Evolutionary conservation across 2,329 filamentous ascomycete species (phyloP), one percentile per base, ranked within the genome.

Genomic region (Fusarium duplospermum): DNA sequence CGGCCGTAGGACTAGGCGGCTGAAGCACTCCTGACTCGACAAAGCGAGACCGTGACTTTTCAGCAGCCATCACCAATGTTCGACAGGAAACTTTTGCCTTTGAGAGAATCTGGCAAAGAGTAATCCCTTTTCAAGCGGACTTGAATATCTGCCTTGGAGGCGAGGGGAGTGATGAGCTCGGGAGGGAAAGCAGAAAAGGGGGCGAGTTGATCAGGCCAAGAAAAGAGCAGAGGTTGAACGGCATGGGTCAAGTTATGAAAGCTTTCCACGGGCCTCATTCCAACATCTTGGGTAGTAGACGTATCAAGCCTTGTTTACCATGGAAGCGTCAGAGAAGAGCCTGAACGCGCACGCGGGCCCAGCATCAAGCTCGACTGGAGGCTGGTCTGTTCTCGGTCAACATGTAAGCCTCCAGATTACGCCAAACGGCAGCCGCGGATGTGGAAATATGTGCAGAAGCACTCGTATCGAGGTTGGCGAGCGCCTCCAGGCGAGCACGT

Each of bases 41-140:
- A 67, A 76, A 77, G 35, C 73, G 75, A 70, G 75, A 77, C 52
- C 27, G 50, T 36, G 63, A 47, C 66, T 77, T 77, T 58, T 77
- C 75, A 9, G 75, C 67, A 59, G 45, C 40, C 72, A 75, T 76
- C 22, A 24, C 38, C 67, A 56, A 69, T 42, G 56, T 59, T 29
- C 5, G 29, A 50, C 20, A 27, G 36, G 18, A 13, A 29, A 22
- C 7, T 56, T 50, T 27, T 11, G 27, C 29, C 42, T 27, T 6
- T n/a, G 27, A 56, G 27, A 29, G 54, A 52, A 18, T 42, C 45
- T 38, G 33, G 35, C 18, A 45, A 42, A 22, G 38, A 52, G 62
- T 36, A 60, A 20, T 47, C 33, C 52, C 22, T 58, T 45, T 31
- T 22, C 58, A 70, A 74, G 27, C 36, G 29, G 45, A 68, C 35